A percentile compares a stretch with the other conserved stretches of the same genome.
Conservation (phyloP, 176 grass and related monocot genomes). For the Paspalum notatum region DNA sequence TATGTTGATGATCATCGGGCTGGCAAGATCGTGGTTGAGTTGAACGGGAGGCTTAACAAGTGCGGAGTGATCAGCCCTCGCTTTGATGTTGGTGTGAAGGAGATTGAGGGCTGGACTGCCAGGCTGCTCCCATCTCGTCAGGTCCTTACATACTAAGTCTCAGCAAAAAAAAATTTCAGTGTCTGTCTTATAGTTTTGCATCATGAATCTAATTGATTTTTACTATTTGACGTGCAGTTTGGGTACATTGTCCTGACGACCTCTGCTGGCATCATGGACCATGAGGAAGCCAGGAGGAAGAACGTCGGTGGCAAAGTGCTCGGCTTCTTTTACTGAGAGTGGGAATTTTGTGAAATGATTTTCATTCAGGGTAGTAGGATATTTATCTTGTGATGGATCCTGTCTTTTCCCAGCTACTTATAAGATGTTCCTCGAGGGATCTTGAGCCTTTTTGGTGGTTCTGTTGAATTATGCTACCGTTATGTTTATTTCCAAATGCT, state of each 20-base stretch:
- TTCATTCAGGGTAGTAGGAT: neutral
- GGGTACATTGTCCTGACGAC: constrained; percentile 77
- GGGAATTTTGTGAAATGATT: neutral
- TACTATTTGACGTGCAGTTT: constrained; percentile 43
- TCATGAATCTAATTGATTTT: neutral
- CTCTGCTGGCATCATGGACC: constrained; percentile 82
- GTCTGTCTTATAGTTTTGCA: too few relatives aligned
- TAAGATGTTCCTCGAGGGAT: neutral
- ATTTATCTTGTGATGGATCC: neutral
- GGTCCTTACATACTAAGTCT: constrained; percentile 5
- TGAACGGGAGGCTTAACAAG: constrained; percentile 37
- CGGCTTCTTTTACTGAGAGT: constrained; percentile 64
- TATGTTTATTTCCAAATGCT: neutral
- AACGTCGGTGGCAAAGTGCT: constrained; percentile 72
- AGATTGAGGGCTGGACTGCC: constrained; percentile 32
- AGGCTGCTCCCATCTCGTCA: constrained; percentile 74
- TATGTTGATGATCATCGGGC: constrained; percentile 20
- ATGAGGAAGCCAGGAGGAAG: constrained; percentile 78
- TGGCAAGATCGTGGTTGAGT: constrained; percentile 29
- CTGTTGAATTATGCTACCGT: neutral
- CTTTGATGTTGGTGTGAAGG: constrained; percentile 25
- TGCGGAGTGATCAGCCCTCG: constrained; percentile 25
- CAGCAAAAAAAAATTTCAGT: too few relatives aligned
- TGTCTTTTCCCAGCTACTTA: neutral
- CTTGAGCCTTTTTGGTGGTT: neutral